These are phyloP conservation scores for Quercus cerris DNA, from an alignment of 306 rosid species.

Conservation along the genomic window DNA sequence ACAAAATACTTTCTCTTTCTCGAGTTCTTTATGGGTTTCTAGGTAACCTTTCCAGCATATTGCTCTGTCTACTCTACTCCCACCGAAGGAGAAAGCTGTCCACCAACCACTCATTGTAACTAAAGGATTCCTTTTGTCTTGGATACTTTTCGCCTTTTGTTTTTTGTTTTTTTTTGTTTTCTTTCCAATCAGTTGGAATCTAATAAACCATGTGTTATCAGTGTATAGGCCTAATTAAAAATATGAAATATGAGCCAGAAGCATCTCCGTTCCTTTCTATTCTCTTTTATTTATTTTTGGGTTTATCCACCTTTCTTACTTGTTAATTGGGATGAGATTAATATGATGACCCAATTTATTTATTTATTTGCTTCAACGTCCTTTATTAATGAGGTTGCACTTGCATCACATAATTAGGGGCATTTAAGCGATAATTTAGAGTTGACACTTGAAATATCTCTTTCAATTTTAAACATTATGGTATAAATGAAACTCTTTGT, in stretches of 20 bases:
- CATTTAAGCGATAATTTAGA: too few relatives aligned
- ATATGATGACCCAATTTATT: background rate
- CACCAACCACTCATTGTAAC: slow-evolving; percentile 21
- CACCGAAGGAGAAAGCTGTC: background rate
- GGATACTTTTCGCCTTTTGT: background rate
- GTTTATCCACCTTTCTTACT: background rate
- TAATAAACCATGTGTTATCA: background rate
- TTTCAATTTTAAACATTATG: too few relatives aligned
- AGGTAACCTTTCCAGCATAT: background rate
- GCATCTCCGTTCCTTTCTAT: background rate
- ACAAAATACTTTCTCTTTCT: too few relatives aligned
- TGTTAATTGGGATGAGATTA: background rate
- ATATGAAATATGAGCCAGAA: background rate
- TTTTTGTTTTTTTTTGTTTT: background rate
- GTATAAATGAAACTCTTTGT: too few relatives aligned
- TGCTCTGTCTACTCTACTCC: background rate
- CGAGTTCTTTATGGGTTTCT: too few relatives aligned
- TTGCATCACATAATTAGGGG: too few relatives aligned
- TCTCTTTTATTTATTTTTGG: background rate
- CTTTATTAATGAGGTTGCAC: too few relatives aligned
- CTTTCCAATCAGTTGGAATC: background rate
- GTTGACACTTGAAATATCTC: too few relatives aligned
- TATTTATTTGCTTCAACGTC: too few relatives aligned
- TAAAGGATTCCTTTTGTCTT: background rate
- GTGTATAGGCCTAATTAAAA: background rate